A percentile compares a stretch with the other conserved stretches of the same genome.
phyloP scores from a whole-genome alignment of 1,139 yeast species.

The Yamadazyma conglobata region DNA sequence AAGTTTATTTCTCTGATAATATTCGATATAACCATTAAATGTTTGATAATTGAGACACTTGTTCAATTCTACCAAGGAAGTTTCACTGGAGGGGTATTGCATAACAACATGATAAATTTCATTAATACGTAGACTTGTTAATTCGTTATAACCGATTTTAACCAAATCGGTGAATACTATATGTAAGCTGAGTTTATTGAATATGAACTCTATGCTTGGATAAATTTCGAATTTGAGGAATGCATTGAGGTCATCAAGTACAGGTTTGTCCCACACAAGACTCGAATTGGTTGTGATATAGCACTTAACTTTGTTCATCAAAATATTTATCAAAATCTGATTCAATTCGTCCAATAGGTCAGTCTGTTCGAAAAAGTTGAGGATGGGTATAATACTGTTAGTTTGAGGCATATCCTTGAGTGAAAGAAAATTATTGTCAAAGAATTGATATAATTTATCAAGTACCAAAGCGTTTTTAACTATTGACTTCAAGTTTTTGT shows the following conservation, averaged over 20 bases:
- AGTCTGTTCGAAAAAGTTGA: slow-evolving; percentile 14
- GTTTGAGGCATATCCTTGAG: slow-evolving; percentile 1
- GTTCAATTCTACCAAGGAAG: slow-evolving; percentile 64
- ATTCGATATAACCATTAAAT: slow-evolving; percentile 14
- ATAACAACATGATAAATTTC: slow-evolving; percentile 67
- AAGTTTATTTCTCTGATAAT: slow-evolving; percentile 46
- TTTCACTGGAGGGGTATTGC: slow-evolving; percentile 54
- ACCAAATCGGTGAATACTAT: slow-evolving; percentile 24
- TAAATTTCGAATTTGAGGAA: slow-evolving; percentile 39
- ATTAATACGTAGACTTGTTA: slow-evolving; percentile 49
- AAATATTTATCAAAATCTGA: slow-evolving; percentile 37
- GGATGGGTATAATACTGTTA: slow-evolving; percentile 5
- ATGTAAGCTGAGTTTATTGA: slow-evolving; percentile 18
- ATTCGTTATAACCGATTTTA: slow-evolving; percentile 42
- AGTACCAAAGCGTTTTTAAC: slow-evolving; percentile 6
- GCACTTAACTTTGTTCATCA: slow-evolving; percentile 37
- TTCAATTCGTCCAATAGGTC: slow-evolving; percentile 29
- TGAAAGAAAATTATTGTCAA: slow-evolving; percentile 9
- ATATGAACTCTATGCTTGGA: slow-evolving; percentile 32
- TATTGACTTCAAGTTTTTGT: slow-evolving; percentile 11
- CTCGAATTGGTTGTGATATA: slow-evolving; percentile 36
- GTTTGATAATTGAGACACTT: slow-evolving; percentile 36
- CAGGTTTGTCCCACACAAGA: slow-evolving; percentile 39
- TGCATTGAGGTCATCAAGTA: slow-evolving; percentile 32
- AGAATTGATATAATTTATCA: slow-evolving; percentile 11